Evolutionary conservation across 345 rosid species (phyloP).

Genomic region (Stellera chamaejasme): DNA sequence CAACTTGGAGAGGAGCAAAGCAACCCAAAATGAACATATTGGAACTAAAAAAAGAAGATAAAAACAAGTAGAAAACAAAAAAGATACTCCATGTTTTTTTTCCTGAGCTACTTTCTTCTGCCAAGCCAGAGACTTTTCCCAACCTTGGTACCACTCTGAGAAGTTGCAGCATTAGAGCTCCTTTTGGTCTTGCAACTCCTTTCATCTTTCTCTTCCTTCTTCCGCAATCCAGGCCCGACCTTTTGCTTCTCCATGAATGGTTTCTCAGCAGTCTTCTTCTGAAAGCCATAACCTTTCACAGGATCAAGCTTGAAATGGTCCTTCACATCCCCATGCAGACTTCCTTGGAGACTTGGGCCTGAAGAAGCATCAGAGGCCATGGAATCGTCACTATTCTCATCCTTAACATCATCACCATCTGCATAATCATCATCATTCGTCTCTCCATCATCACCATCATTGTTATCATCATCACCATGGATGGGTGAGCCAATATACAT

Average conservation of each 20-base stretch:
- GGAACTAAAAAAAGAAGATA: not conserved
- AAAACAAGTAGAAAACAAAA: not conserved
- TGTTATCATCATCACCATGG: slow-evolving; percentile 12
- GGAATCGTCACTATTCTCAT: slow-evolving; percentile 31
- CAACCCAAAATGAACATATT: too few relatives aligned
- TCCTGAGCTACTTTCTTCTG: slow-evolving; percentile 18
- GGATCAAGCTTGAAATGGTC: slow-evolving; percentile 13
- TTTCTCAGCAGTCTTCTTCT: slow-evolving; percentile 7
- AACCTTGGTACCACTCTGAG: slow-evolving; percentile 27
- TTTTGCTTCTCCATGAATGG: slow-evolving; percentile 10
- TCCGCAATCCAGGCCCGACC: slow-evolving; percentile 5
- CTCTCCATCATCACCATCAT: slow-evolving; percentile 5
- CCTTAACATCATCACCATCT: slow-evolving; percentile 6
- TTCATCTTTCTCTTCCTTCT: slow-evolving; percentile 16
- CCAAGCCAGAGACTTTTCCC: slow-evolving; percentile 26
- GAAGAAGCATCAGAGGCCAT: slow-evolving; percentile 76
- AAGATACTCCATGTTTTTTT: not conserved
- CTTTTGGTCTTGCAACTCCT: slow-evolving; percentile 5
- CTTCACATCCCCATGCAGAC: not conserved
- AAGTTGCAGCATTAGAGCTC: slow-evolving; percentile 6
- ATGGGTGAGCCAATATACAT: slow-evolving; percentile 54
- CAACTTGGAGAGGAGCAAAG: too few relatives aligned
- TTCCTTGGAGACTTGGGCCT: slow-evolving; percentile 33
- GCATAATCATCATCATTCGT: slow-evolving; percentile 1
- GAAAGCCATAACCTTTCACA: slow-evolving; percentile 1